These are phyloP conservation scores for Suhomyces taliae DNA, from an alignment of 1,139 yeast genomes.

Conservation along the genomic window DNA sequence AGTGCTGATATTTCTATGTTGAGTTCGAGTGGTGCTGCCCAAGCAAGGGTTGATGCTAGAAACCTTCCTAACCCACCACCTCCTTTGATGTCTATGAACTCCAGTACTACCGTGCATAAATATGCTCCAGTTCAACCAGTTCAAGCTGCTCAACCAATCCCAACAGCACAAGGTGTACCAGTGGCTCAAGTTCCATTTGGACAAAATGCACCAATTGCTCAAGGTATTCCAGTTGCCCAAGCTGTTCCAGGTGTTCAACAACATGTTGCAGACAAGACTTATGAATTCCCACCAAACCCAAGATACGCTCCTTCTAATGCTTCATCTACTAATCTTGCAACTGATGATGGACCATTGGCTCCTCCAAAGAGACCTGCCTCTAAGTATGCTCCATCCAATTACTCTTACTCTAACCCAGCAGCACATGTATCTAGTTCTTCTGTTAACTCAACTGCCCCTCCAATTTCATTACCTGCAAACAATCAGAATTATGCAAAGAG, in stretches of 20 bases:
- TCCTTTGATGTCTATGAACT: constrained; percentile 16
- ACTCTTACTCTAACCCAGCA: constrained; percentile 12
- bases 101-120: constrained; percentile 18
- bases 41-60: constrained; percentile 13
- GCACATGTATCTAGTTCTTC: constrained; percentile 19
- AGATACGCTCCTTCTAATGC: constrained; percentile 31
- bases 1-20: constrained; percentile 5
- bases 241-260: constrained; percentile 10
- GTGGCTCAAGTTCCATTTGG: neutral
- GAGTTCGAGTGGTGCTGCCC: constrained; percentile 12
- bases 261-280: constrained; percentile 1
- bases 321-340: constrained; percentile 23
- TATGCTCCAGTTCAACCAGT: constrained; percentile 18
- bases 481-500: constrained; percentile 17
- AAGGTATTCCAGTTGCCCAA: neutral
- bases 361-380: constrained; percentile 14
- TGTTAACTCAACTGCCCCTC: constrained; percentile 10
- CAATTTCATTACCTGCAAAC: constrained; percentile 11
- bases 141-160: constrained; percentile 4
- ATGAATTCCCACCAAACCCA: constrained; percentile 12
- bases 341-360: constrained; percentile 11
- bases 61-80: constrained; percentile 7
- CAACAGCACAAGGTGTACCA: constrained; percentile 2
- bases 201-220: neutral
- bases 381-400: constrained; percentile 14